phyloP scores from a whole-genome alignment of 495 filamentous ascomycete species.

The Bombardia bombarda region DNA sequence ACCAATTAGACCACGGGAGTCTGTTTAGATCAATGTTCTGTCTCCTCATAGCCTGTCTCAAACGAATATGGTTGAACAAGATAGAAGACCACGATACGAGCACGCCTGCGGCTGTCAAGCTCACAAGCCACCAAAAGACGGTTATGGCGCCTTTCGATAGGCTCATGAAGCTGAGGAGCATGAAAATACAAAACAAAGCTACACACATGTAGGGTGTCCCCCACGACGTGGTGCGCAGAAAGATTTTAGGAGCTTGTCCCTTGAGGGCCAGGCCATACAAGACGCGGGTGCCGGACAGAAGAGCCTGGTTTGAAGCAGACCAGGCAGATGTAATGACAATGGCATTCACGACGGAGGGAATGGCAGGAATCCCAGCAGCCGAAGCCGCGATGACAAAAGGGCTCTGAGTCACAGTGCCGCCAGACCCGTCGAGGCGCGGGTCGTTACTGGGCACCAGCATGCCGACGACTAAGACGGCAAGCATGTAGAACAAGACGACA shows the following conservation, averaged over 20 bases:
- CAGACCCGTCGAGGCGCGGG: conserved; percentile 39
- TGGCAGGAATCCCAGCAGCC: conserved; percentile 54
- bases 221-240: conserved; percentile 49
- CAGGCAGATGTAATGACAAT: conserved; percentile 67
- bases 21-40: conserved; percentile 29
- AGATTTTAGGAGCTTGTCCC: conserved; percentile 48
- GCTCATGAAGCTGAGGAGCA: conserved; percentile 52
- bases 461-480: conserved; percentile 65
- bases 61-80: conserved; percentile 38
- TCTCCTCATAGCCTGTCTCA: conserved; percentile 31
- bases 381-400: conserved; percentile 66
- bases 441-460: conserved; percentile 55
- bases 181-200: conserved; percentile 41
- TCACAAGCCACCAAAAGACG: conserved; percentile 55
- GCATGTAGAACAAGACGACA: conserved; percentile 63
- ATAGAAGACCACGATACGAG: conserved; percentile 48
- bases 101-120: conserved; percentile 46
- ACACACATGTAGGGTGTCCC: conserved; percentile 56
- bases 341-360: conserved; percentile 59
- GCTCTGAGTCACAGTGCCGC: conserved; percentile 48
- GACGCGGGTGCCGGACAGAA: conserved; percentile 54
- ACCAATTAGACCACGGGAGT: conserved; percentile 40
- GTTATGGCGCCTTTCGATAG: conserved; percentile 47
- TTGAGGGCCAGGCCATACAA: conserved; percentile 56
- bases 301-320: conserved; percentile 57